Evolutionary conservation across 139 green algal species (phyloP).

Genomic region (Astrephomene gubernaculifera): DNA sequence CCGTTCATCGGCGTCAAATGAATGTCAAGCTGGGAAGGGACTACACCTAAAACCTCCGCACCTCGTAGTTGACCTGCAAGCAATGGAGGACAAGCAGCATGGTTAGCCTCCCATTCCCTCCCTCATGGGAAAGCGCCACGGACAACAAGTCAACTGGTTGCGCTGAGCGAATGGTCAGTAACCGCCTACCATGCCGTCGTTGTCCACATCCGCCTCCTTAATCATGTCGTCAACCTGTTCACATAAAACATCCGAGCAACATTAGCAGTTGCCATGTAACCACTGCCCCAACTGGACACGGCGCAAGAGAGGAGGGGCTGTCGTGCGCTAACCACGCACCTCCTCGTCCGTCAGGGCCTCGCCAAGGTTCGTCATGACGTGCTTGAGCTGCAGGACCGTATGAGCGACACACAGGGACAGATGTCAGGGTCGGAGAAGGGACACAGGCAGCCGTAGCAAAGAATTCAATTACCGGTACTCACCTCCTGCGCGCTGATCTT

Average conservation of each 20-base stretch:
- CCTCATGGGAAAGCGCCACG: too few species aligned
- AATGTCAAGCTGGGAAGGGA: background rate
- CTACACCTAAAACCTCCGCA: background rate
- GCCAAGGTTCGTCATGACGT: conserved; percentile 90
- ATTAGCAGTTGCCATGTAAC: too few species aligned
- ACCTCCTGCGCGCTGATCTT: conserved; percentile 98
- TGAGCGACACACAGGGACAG: background rate
- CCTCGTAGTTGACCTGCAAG: conserved; percentile 44
- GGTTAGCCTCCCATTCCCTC: background rate
- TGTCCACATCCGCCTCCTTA: conserved; percentile 91
- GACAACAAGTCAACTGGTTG: too few species aligned
- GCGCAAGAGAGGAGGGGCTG: too few species aligned
- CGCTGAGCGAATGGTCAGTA: background rate
- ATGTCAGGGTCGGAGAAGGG: background rate
- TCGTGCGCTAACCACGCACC: background rate
- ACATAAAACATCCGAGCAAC: too few species aligned
- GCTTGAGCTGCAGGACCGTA: conserved; percentile 83
- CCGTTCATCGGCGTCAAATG: too few species aligned
- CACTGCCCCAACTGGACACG: too few species aligned
- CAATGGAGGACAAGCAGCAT: background rate
- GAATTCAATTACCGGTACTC: too few species aligned
- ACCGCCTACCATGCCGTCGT: conserved; percentile 75
- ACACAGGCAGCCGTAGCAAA: background rate
- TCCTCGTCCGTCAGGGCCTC: conserved; percentile 24
- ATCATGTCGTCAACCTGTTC: conserved; percentile 99